Evolutionary conservation across 202 grass and related monocot genomes (phyloP).

Genomic region (Cymbopogon flexuosus): DNA sequence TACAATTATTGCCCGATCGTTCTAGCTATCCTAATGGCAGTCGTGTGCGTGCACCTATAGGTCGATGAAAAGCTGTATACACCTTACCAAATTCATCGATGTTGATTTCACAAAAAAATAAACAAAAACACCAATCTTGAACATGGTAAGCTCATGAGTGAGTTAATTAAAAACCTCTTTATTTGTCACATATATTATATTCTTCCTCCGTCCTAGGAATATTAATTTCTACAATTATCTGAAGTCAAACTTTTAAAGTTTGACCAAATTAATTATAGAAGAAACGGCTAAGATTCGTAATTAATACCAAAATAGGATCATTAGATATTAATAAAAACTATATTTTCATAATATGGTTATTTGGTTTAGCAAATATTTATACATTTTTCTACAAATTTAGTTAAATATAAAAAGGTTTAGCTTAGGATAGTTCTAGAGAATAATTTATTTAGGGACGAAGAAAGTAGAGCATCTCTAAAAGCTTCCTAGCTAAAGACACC

Average conservation of each 20-base stretch:
- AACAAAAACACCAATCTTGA: not conserved
- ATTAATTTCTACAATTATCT: too few species aligned
- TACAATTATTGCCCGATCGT: conserved; percentile 3
- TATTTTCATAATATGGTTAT: too few species aligned
- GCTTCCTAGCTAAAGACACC: not conserved
- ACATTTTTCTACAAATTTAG: too few species aligned
- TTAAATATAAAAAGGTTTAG: too few species aligned
- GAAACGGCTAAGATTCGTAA: too few species aligned
- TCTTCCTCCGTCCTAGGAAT: too few species aligned
- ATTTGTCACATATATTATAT: not conserved
- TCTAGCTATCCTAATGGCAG: not conserved
- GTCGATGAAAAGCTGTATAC: not conserved
- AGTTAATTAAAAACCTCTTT: not conserved
- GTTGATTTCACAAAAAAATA: not conserved
- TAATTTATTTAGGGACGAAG: too few species aligned
- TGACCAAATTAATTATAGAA: too few species aligned
- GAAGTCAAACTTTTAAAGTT: too few species aligned
- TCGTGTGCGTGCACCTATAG: not conserved
- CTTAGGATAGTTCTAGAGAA: not conserved
- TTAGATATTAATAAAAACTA: too few species aligned
- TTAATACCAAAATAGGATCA: too few species aligned
- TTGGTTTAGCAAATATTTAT: too few species aligned
- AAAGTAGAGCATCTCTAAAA: not conserved
- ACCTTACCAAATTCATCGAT: not conserved
- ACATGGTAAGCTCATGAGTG: not conserved